Percentiles rank a stretch among this genome's conserved stretches.
These are phyloP conservation scores for Xylaria multiplex DNA, from an alignment of 2,329 filamentous ascomycete species.

Conservation along the genomic window DNA sequence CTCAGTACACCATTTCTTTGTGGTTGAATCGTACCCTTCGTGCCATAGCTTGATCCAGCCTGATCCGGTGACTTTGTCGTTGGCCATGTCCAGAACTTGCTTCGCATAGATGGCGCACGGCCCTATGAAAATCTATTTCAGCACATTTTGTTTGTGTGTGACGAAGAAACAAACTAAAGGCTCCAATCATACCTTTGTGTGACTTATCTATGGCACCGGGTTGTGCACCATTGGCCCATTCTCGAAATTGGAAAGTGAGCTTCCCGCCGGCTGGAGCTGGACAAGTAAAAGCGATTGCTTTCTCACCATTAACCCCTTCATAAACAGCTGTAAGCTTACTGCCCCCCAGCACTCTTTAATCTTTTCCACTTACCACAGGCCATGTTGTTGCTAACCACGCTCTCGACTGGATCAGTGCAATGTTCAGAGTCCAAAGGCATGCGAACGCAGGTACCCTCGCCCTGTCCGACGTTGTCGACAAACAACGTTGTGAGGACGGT, in stretches of 20 bases:
- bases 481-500: constrained; percentile 72
- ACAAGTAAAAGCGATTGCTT: constrained; percentile 60
- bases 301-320: constrained; percentile 56
- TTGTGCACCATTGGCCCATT: constrained; percentile 64
- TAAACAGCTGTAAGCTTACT: constrained; percentile 37
- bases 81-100: constrained; percentile 67
- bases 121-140: constrained; percentile 60
- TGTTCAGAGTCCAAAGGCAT: constrained; percentile 65
- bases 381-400: constrained; percentile 70
- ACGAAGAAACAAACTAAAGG: neutral
- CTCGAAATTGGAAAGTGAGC: constrained; percentile 74
- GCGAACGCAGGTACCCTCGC: constrained; percentile 76
- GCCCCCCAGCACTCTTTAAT: constrained; percentile 38
- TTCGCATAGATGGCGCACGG: constrained; percentile 81
- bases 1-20: constrained; percentile 74
- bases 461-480: constrained; percentile 70
- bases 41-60: constrained; percentile 86
- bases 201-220: constrained; percentile 67
- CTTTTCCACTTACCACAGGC: constrained; percentile 69
- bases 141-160: constrained; percentile 42
- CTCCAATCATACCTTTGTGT: constrained; percentile 41
- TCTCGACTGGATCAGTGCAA: constrained; percentile 66
- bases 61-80: constrained; percentile 64
- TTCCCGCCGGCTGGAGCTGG: constrained; percentile 62
- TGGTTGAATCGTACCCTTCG: constrained; percentile 68